These are phyloP conservation scores for Mucuna pruriens DNA, from an alignment of 306 rosid species.

Conservation along the genomic window DNA sequence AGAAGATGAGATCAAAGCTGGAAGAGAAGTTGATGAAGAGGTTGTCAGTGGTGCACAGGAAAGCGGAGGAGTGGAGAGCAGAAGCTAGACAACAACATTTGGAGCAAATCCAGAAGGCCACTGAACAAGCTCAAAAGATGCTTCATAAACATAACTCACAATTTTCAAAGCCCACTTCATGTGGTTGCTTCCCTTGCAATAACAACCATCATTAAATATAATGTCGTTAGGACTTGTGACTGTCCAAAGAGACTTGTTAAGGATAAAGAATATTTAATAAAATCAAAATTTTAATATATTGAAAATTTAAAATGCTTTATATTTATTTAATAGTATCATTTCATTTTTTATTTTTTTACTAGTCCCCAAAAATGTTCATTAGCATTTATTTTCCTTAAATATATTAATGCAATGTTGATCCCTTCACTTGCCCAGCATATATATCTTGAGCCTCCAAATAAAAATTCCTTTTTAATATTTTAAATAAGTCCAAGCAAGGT, in stretches of 20 bases:
- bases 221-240: neutral
- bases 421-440: neutral
- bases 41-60: constrained; percentile 78
- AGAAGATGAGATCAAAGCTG: constrained; percentile 89
- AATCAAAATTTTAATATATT: neutral
- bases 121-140: constrained; percentile 65
- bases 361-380: neutral
- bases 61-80: constrained; percentile 88
- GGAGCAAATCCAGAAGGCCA: constrained; percentile 69
- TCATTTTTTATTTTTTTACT: neutral
- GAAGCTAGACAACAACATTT: constrained; percentile 73
- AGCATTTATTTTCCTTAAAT: neutral
- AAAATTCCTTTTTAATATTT: neutral
- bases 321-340: neutral
- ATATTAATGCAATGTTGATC: neutral
- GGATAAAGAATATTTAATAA: neutral
- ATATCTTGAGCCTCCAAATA: constrained; percentile 12
- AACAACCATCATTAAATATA: constrained; percentile 39
- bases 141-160: constrained; percentile 50
- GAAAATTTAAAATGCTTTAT: neutral
- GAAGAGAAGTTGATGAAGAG: constrained; percentile 97
- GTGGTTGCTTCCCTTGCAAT: constrained; percentile 91
- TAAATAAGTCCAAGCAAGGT: constrained; percentile 23
- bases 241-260: neutral
- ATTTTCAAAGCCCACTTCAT: constrained; percentile 61